phyloP scores from a whole-genome alignment of 345 rosid genomes.

The Diplotaxis tenuifolia region DNA sequence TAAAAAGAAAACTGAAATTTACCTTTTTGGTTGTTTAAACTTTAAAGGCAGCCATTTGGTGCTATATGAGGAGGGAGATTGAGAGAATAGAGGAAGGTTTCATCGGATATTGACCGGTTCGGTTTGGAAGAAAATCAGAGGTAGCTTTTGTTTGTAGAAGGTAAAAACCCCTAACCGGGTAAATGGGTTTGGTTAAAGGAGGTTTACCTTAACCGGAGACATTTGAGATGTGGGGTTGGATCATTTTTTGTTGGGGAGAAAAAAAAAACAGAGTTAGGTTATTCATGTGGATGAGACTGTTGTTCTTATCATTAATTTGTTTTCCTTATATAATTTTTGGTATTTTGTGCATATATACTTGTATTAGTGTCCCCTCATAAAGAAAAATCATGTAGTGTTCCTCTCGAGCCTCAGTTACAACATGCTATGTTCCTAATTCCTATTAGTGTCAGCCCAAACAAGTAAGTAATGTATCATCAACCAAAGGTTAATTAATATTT shows the following conservation, averaged over 20 bases:
- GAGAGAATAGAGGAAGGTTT: conserved; percentile 13
- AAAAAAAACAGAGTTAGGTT: conserved; percentile 29
- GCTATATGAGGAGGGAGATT: conserved; percentile 17
- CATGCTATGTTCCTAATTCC: no score
- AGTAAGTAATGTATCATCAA: neutral
- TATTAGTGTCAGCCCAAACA: no score
- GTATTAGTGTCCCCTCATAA: conserved; percentile 14
- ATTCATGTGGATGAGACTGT: conserved; percentile 38
- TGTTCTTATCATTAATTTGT: conserved; percentile 27
- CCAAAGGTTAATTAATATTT: neutral
- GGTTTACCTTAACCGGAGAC: conserved; percentile 29
- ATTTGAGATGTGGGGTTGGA: conserved; percentile 26
- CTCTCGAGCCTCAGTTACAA: neutral
- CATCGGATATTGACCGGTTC: conserved; percentile 20
- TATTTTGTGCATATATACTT: conserved; percentile 25
- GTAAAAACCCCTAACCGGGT: conserved; percentile 28
- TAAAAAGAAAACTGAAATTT: neutral
- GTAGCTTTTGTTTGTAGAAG: conserved; percentile 32
- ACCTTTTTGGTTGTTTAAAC: neutral
- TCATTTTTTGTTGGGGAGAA: conserved; percentile 19
- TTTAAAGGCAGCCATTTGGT: conserved; percentile 17
- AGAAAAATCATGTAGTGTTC: neutral
- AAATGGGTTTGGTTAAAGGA: conserved; percentile 10
- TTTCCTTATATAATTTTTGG: neutral
- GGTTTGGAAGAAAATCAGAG: conserved; percentile 25